phyloP scores from a whole-genome alignment of 2,329 filamentous ascomycete genomes.

The Polychaeton citri region DNA sequence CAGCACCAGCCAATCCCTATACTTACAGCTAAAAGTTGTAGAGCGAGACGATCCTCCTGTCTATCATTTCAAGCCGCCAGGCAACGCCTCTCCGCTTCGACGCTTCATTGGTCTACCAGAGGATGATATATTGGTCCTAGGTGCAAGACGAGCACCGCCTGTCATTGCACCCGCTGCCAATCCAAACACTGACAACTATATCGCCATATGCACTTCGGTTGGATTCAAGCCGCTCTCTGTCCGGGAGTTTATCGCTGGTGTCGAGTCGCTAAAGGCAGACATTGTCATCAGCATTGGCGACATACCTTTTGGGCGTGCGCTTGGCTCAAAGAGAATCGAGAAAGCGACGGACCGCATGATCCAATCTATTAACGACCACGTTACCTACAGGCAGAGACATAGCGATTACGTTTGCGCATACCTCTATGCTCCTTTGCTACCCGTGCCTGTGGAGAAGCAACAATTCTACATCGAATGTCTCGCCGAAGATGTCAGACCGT shows the following conservation, averaged over 20 bases:
- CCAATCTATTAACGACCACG: slow-evolving; percentile 61
- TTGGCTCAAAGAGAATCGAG: slow-evolving; percentile 50
- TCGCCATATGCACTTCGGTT: slow-evolving; percentile 74
- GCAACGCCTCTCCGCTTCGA: slow-evolving; percentile 48
- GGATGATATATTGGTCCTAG: slow-evolving; percentile 56
- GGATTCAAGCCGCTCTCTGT: slow-evolving; percentile 64
- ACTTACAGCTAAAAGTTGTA: slow-evolving; percentile 41
- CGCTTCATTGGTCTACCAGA: slow-evolving; percentile 62
- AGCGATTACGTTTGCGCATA: slow-evolving; percentile 27
- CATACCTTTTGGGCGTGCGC: slow-evolving; percentile 41
- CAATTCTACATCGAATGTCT: slow-evolving; percentile 67
- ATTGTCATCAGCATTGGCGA: slow-evolving; percentile 70
- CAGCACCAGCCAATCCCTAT: slow-evolving; percentile 23
- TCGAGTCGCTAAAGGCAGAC: slow-evolving; percentile 59
- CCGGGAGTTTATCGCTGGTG: slow-evolving; percentile 53
- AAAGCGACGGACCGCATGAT: slow-evolving; percentile 83
- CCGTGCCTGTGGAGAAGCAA: slow-evolving; percentile 62
- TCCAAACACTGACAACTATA: slow-evolving; percentile 41
- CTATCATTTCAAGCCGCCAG: slow-evolving; percentile 33
- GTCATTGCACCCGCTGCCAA: slow-evolving; percentile 52
- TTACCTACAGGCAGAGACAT: slow-evolving; percentile 22
- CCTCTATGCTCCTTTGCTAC: slow-evolving; percentile 54
- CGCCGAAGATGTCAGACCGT: slow-evolving; percentile 44
- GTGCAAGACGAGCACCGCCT: slow-evolving; percentile 63
- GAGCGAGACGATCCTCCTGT: slow-evolving; percentile 45